Evolutionary conservation across 768 basidiomycete species (phyloP).

Genomic region (Tephrocybe sp.): DNA sequence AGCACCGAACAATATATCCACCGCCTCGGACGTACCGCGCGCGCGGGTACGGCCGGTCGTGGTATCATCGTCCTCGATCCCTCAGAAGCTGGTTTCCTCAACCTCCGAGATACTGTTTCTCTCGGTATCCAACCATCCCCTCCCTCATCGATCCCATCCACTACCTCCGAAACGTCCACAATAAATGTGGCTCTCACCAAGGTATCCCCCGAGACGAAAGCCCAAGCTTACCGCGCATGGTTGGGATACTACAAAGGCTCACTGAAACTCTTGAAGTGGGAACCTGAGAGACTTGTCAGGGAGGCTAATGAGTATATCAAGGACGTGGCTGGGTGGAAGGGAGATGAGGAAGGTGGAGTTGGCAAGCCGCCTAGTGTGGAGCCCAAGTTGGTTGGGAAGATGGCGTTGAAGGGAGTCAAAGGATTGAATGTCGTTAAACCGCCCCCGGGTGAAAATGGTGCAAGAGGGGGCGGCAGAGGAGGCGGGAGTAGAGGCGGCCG

Average conservation of each 20-base stretch:
- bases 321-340: constrained; percentile 33
- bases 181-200: constrained; percentile 25
- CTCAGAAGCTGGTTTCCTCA: constrained; percentile 49
- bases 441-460: too few relatives aligned
- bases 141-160: constrained; percentile 11
- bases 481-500: too few relatives aligned
- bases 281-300: constrained; percentile 36
- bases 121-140: constrained; percentile 37
- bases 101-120: constrained; percentile 32
- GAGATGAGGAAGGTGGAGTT: too few relatives aligned
- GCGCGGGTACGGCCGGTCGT: constrained; percentile 63
- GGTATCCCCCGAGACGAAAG: constrained; percentile 40
- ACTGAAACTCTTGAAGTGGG: constrained; percentile 36
- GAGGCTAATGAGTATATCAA: constrained; percentile 36
- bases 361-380: constrained; percentile 33
- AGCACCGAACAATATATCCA: constrained; percentile 78
- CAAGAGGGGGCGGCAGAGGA: too few relatives aligned
- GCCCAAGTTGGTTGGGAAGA: constrained; percentile 46
- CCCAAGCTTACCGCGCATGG: constrained; percentile 51
- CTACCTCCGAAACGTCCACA: constrained; percentile 16
- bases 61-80: constrained; percentile 56
- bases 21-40: constrained; percentile 74
- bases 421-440: constrained; percentile 22
- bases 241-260: constrained; percentile 55
- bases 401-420: constrained; percentile 40